These are phyloP conservation scores for Eucalyptus erythrocorys DNA, from an alignment of 345 rosid genomes.

Conservation along the genomic window DNA sequence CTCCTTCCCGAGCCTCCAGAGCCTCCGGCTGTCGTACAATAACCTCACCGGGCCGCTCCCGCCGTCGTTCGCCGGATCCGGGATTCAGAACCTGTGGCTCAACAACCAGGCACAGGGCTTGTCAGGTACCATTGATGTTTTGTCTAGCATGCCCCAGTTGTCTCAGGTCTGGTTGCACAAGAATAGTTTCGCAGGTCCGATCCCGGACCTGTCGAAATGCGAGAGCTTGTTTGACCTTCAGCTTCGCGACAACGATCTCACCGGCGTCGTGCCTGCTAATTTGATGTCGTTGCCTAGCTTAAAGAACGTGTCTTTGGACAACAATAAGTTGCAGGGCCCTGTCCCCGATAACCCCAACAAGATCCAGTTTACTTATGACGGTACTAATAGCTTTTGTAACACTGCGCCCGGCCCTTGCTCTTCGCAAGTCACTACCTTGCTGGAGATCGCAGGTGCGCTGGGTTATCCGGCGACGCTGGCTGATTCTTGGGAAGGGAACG, in stretches of 20 bases:
- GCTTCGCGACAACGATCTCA: constrained; percentile 58
- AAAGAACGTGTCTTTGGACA: constrained; percentile 35
- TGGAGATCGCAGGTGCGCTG: constrained; percentile 50
- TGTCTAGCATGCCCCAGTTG: constrained; percentile 44
- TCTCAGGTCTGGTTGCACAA: constrained; percentile 59
- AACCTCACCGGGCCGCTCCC: constrained; percentile 63
- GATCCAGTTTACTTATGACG: constrained; percentile 8
- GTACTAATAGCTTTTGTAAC: constrained; percentile 33
- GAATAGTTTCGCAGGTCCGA: constrained; percentile 58
- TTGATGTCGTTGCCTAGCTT: constrained; percentile 26
- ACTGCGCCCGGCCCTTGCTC: constrained; percentile 22
- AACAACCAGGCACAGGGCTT: constrained; percentile 58
- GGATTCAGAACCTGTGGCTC: constrained; percentile 45
- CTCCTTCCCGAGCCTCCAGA: constrained; percentile 29
- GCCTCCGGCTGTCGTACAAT: constrained; percentile 55
- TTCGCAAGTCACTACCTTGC: constrained; percentile 46
- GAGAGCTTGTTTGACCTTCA: constrained; percentile 44
- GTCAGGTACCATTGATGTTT: constrained; percentile 43
- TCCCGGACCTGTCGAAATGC: constrained; percentile 67
- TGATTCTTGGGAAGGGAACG: constrained; percentile 67
- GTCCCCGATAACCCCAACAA: constrained; percentile 27
- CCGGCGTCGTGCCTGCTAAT: constrained; percentile 49
- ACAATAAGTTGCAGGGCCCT: constrained; percentile 75
- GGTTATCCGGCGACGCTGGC: constrained; percentile 53
- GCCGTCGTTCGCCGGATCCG: constrained; percentile 27